Base-by-base conservation (phyloP, 768 basidiomycete species). In the Phylloporus rhodoxanthus region DNA sequence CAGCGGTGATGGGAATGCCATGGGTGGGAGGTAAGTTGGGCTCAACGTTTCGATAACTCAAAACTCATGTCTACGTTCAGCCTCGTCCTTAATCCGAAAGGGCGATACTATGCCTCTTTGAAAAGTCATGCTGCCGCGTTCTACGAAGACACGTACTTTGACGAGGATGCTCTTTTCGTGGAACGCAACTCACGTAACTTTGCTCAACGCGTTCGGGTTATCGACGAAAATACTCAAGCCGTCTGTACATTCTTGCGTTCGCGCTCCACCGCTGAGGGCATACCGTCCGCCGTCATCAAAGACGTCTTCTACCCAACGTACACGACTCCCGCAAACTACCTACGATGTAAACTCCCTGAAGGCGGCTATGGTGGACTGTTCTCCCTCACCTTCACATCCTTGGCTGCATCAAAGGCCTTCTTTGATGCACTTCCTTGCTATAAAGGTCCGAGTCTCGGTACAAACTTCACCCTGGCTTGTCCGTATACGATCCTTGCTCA, bases 181-280 rank as follows among this genome's bases (percentile, higher is more conserved):
- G 95, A 99, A 65, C 87, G 94, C 57, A 99, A 99, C 70, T 98
- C 95, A 15, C 89, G 95, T 44, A 85, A 96, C 70, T 97, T 95
- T 73, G 70, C 76, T 45, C 74, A 71, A 8, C 89, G 95, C 47
- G 77, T 92, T 56, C 73, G 73, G 48, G 65, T 73, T 46, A 91
- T 95, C 67, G 91, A 98, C 66, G 65, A 68, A 28, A 98, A 95
- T 65, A 75, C 94, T 4, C 84, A 91, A 63, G 79, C 78, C 38
- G 73, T 94, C 49, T 94, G 91, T 67, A 85, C 88, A 47, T 81
- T 85, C 64, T 74, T 99, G 25, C 77, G 74, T 33, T 73, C 79
- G 2, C 80, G 77, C 41, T 84, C 84, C 1, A 47, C 72, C 25
- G 68, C 70, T 3, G 75, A 66, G 17, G 73, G 73, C 1, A 51